These are phyloP conservation scores for Caryopteris hybrid DNA, from an alignment of 305 asterid species.

Conservation along the genomic window DNA sequence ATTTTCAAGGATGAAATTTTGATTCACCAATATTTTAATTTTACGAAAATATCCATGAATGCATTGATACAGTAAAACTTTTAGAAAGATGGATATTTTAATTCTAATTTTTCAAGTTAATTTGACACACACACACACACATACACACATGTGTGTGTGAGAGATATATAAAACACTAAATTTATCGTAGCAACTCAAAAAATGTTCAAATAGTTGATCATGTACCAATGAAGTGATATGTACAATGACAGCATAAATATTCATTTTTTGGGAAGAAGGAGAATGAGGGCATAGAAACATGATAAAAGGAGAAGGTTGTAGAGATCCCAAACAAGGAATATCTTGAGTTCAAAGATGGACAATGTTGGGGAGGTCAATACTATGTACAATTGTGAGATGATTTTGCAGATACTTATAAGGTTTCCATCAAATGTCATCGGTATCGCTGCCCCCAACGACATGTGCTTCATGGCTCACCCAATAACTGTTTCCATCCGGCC, in stretches of 20 bases:
- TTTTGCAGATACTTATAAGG: not conserved
- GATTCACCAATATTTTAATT: no score
- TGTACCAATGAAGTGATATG: not conserved
- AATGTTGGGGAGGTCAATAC: not conserved
- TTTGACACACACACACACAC: no score
- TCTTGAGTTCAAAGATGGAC: conserved; percentile 4
- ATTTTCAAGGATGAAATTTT: no score
- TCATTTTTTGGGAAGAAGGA: no score
- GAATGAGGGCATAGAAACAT: not conserved
- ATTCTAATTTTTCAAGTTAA: no score
- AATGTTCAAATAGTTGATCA: not conserved
- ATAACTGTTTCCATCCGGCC: conserved; percentile 35
- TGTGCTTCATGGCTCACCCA: conserved; percentile 40
- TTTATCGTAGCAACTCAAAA: not conserved
- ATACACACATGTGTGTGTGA: no score
- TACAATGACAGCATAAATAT: not conserved
- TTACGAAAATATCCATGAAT: no score
- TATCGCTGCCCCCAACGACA: conserved; percentile 42
- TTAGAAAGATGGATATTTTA: no score
- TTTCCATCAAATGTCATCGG: conserved; percentile 37
- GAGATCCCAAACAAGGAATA: not conserved
- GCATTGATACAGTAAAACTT: no score
- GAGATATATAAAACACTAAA: not conserved
- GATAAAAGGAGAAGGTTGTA: not conserved
- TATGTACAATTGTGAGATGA: conserved; percentile 18